Conservation (phyloP, 768 basidiomycete genomes). For the Suillus weaverae region DNA sequence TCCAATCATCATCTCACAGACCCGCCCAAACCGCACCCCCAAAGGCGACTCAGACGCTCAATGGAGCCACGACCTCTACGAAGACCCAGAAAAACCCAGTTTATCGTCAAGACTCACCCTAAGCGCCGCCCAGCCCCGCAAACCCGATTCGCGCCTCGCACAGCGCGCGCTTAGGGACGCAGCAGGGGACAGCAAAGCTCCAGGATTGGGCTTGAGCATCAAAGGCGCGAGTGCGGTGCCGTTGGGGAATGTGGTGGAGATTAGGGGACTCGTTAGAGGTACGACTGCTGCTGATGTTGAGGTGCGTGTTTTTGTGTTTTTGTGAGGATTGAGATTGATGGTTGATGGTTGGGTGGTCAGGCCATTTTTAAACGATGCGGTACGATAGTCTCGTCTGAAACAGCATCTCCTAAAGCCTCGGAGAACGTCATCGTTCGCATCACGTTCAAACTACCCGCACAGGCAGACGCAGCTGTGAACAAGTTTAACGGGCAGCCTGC, state of each 20-base stretch:
- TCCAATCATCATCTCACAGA: slow-evolving; percentile 15
- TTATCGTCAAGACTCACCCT: slow-evolving; percentile 57
- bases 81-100: slow-evolving; percentile 51
- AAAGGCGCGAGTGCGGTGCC: slow-evolving; percentile 61
- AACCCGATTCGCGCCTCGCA: slow-evolving; percentile 53
- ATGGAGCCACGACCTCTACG: slow-evolving; percentile 76
- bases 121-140: slow-evolving; percentile 45
- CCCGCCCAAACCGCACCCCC: slow-evolving; percentile 50
- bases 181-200: slow-evolving; percentile 29
- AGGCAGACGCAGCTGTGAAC: slow-evolving; percentile 66
- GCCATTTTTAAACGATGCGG: slow-evolving; percentile 86
- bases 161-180: slow-evolving; percentile 69
- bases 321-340: background rate
- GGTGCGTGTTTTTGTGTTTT: slow-evolving; percentile 12
- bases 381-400: slow-evolving; percentile 48
- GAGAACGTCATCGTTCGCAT: slow-evolving; percentile 61
- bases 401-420: slow-evolving; percentile 16
- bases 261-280: slow-evolving; percentile 69
- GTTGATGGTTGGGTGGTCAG: too few relatives aligned
- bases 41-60: slow-evolving; percentile 65
- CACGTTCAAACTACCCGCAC: slow-evolving; percentile 63
- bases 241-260: slow-evolving; percentile 68
- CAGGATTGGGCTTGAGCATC: slow-evolving; percentile 47
- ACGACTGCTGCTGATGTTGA: slow-evolving; percentile 83
- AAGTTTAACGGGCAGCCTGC: slow-evolving; percentile 82